These are phyloP conservation scores for Populus euphratica DNA, from an alignment of 345 rosid genomes.

Conservation along the genomic window DNA sequence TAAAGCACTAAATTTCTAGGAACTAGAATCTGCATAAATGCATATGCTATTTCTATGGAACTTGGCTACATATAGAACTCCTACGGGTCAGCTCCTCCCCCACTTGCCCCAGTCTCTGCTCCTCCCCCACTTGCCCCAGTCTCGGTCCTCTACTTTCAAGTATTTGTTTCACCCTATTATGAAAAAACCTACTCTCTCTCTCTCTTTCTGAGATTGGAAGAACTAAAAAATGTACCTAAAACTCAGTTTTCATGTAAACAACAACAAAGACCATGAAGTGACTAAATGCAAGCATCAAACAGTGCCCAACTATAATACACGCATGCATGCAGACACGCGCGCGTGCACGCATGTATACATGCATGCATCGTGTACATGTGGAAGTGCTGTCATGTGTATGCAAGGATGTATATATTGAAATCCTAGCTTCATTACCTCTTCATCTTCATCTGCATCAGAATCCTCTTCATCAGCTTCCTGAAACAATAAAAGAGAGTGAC, in stretches of 20 bases:
- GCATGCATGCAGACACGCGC: too few species aligned
- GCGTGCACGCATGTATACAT: not conserved
- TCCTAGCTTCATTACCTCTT: conserved; percentile 16
- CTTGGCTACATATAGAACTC: not conserved
- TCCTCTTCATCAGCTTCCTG: conserved; percentile 22
- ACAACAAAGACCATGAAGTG: not conserved
- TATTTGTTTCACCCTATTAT: too few species aligned
- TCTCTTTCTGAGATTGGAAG: too few species aligned
- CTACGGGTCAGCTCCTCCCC: not conserved
- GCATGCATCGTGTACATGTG: not conserved
- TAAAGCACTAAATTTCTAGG: not conserved
- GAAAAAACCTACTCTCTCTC: too few species aligned
- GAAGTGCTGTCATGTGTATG: not conserved
- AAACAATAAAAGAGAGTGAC: not conserved
- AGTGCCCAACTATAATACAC: not conserved
- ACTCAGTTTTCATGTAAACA: too few species aligned
- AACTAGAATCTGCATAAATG: not conserved
- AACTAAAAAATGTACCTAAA: too few species aligned
- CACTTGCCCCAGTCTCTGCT: too few species aligned
- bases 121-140: too few species aligned
- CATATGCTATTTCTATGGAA: not conserved
- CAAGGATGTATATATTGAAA: not conserved
- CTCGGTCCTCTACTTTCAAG: too few species aligned
- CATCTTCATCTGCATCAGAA: conserved; percentile 9
- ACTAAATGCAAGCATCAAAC: not conserved